Base-by-base conservation (phyloP, 352 stramenopile genomes). In the Saprolegnia diclina region DNA sequence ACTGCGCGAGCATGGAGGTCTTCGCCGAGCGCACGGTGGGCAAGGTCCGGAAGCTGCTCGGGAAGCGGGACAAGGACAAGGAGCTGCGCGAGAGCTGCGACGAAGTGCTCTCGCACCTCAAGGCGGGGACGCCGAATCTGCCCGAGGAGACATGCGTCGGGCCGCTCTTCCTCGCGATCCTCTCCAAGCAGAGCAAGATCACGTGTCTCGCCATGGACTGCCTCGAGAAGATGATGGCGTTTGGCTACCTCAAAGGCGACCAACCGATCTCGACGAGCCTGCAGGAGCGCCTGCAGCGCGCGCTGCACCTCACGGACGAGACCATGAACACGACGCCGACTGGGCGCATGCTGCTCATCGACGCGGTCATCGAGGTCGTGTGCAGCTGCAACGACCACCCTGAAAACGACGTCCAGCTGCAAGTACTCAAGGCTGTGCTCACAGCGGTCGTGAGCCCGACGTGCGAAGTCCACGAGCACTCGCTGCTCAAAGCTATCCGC, bases 401-500 rank as follows among this genome's bases (percentile, higher is more conserved):
- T 5, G 90, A 97, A 65, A 91, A 97, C 72, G 80, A 74, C 4
- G 92, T 98, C 38, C 92, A 98, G 72, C 83, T 98, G 38, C 93
- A 98, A 74, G 89, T 98, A 26, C 83, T 98, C 65, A 88, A 97
- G 38, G 87, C 93, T 32, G 72, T 98, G 50, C 79, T 98, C 13
- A 97, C 90, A 37, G 89, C 89, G 1, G 90, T 97, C 37, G 97
- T 91, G 52, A 96, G 84, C 52, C 81, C 83, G 5, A 95, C 86
- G 44, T 96, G 89, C 73, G 81, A 94, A 73, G 88, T 98, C 16
- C 92, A 97, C 71, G 90, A 97, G 71, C 87, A 94, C 55, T 90
- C 81, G 62, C 79, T 99, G n/a, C 81, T 99, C 14, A 85, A 97
- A 72, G 88, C 96, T 11, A 92, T 99, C 68, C 80, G 96, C 35